A percentile compares a stretch with the other conserved stretches of the same genome.
phyloP scores from a whole-genome alignment of 306 rosid genomes.

The Canavalia gladiata region DNA sequence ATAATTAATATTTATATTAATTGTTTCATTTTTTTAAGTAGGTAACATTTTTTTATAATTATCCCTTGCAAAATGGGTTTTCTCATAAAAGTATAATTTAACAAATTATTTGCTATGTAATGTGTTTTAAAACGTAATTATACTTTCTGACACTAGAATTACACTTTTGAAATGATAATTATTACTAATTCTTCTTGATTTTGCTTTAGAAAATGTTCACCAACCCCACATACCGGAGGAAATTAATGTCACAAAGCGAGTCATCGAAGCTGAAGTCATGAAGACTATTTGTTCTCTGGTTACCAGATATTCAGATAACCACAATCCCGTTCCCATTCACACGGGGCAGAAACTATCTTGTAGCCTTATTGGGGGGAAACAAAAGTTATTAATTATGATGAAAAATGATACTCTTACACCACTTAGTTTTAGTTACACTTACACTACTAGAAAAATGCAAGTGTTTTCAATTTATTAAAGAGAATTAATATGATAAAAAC shows the following conservation, averaged over 20 bases:
- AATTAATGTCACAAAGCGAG: conserved; percentile 44
- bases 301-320: background rate
- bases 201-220: conserved; percentile 10
- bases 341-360: conserved; percentile 39
- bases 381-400: background rate
- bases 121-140: background rate
- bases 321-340: conserved; percentile 41
- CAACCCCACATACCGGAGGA: conserved; percentile 27
- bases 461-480: background rate
- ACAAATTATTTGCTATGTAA: background rate
- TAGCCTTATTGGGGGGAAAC: conserved; percentile 6
- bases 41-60: no score
- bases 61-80: background rate
- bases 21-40: no score
- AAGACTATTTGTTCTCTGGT: conserved; percentile 51
- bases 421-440: background rate
- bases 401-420: background rate
- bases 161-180: background rate
- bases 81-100: no score
- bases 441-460: background rate
- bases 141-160: background rate
- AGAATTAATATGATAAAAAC: background rate
- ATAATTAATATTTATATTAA: no score
- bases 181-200: background rate
- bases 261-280: conserved; percentile 52